Evolutionary conservation across 495 filamentous ascomycete genomes (phyloP), one percentile per base, ranked within the genome.

Genomic region (Aspergillus conjunctus): DNA sequence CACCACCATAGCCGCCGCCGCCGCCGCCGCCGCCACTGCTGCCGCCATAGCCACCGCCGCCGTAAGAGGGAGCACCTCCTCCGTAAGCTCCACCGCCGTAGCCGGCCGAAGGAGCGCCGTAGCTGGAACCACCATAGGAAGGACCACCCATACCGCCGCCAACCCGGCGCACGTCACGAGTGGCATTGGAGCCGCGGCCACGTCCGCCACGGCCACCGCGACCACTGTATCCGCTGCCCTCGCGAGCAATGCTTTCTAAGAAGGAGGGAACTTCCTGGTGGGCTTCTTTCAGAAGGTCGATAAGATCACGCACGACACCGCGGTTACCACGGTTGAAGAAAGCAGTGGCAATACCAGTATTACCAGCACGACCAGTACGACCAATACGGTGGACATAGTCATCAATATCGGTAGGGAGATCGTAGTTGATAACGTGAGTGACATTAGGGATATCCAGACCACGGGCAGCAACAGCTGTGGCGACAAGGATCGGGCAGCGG

Each of bases 291-390:
- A 98, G 83, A 31, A 98, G 86, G 37, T 98, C 95, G 65, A 98
- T 85, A 54, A 98, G 84, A 71, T 98, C 95, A 52, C 92, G 88
- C 51, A 97, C 94, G 64, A 98, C 90, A 75, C 93, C 94, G 64
- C 94, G 91, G 85, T 98, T 98, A 67, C 92, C 92, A 71, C 94
- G 94, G 86, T 98, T 98, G 87, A 97, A 98, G 85, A 98, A 98
- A 50, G 95, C 93, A 58, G 94, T 98, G 9, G 94, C 91, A 60
- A 97, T 90, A 87, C 94, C 94, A 63, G 93, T 97, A 81, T 98
- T 98, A 72, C 94, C 94, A 59, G 95, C 95, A 90, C 94, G 94
- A 68, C 95, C 94, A 59, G 94, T 98, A 93, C 94, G 95, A 87
- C 94, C 94, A 72, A 98, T 98, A 75, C 94, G 91, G 79, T 98